These are phyloP conservation scores for Cinchona pubescens DNA, from an alignment of 257 asterid genomes.

Conservation along the genomic window DNA sequence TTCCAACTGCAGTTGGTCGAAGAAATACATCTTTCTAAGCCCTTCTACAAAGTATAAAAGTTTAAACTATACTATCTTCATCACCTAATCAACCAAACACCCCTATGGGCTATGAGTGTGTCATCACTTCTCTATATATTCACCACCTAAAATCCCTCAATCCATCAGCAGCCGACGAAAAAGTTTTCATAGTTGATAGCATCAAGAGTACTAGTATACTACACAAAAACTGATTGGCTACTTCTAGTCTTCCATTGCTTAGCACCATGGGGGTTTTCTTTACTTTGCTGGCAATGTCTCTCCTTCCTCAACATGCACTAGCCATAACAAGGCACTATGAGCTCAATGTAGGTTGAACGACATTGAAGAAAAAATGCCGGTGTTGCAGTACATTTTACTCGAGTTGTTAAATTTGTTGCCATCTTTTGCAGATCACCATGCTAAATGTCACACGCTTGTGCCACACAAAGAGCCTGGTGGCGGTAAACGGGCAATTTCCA, in stretches of 20 bases:
- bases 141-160: not conserved
- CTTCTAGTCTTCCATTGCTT: conserved; percentile 2
- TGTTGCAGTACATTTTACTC: not conserved
- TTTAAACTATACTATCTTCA: not conserved
- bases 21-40: conserved; percentile 10
- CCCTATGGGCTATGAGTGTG: too few relatives aligned
- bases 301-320: conserved; percentile 20
- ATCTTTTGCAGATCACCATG: conserved; percentile 38
- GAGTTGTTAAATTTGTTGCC: not conserved
- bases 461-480: conserved; percentile 49
- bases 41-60: too few relatives aligned
- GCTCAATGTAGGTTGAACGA: conserved; percentile 31
- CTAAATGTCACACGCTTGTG: conserved; percentile 44
- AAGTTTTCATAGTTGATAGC: not conserved
- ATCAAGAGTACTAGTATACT: not conserved
- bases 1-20: conserved; percentile 23
- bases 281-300: conserved; percentile 20
- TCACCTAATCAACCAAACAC: conserved; percentile 26
- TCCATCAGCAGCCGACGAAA: conserved; percentile 8
- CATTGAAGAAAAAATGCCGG: not conserved
- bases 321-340: conserved; percentile 40
- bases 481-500: conserved; percentile 52
- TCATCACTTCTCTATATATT: conserved; percentile 18
- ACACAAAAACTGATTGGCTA: conserved; percentile 28
- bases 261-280: conserved; percentile 8